Evolutionary conservation across 2,329 filamentous ascomycete genomes (phyloP), one percentile per base, ranked within the genome.

Genomic region (Fusarium abutilonis): DNA sequence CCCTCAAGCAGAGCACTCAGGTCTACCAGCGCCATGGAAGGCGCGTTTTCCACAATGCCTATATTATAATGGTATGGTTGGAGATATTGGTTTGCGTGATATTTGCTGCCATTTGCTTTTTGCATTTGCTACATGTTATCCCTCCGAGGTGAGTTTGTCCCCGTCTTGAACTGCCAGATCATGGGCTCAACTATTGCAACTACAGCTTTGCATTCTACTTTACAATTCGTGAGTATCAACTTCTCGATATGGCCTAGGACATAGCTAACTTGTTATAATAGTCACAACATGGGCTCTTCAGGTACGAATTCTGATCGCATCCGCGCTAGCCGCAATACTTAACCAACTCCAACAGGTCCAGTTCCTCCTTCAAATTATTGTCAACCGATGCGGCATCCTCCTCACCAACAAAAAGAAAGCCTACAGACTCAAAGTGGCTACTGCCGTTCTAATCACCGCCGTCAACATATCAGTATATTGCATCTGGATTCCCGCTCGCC

Each of bases 1-100:
- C 75, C 9, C 50, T 72, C 34, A 73, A 72, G 64, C 76, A 78
- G 63, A 74, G 74, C 1, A 66, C 62, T 15, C 72, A 73, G 8
- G 57, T 75, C 35, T 79, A 71, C 52, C 64, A 72, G n/a, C 75
- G 70, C 9, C 72, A 67, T 38, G 70, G 75, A 6, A 43, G 38
- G 15, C 45, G 73, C 67, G 64, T 75, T 52, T 43, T 52, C 62
- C 73, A 67, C 13, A 80, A 79, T 57, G 69, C 74, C 1, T 82
- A 82, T 56, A 73, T 82, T 0, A 78, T 77, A 73, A 77, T 82
- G 77, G 76, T 82, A 50, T 82, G 80, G 80, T 47, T 76, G 26
- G 80, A 82, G 63, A 72, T 82, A 4, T 2, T 73, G 1, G 77
- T 78, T 4, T 81, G 76, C 10, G 69, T 79, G 10, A 60, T 73